Conservation (phyloP, 805 yeast species). For the Nakazawaea ernobii region DNA sequence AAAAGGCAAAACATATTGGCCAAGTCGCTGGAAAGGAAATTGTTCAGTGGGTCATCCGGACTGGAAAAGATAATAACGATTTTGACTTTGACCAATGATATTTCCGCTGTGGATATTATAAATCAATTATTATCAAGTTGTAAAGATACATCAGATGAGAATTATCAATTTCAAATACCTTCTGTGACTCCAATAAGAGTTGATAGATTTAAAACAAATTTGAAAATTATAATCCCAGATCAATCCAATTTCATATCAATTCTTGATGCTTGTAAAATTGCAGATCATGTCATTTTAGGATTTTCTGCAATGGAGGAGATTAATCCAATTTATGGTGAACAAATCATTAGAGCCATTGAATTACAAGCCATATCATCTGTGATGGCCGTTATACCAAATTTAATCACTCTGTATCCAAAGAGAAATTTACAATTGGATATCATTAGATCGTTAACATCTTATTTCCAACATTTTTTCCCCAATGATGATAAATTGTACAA, state of each 20-base stretch:
- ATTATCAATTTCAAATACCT: slow-evolving; percentile 31
- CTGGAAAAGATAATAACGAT: slow-evolving; percentile 82
- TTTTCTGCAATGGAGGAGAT: slow-evolving; percentile 84
- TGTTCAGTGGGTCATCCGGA: slow-evolving; percentile 74
- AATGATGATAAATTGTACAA: slow-evolving; percentile 72
- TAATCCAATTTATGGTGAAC: slow-evolving; percentile 76
- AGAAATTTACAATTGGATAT: slow-evolving; percentile 72
- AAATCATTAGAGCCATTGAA: slow-evolving; percentile 79
- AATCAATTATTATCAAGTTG: slow-evolving; percentile 38
- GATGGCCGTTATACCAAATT: slow-evolving; percentile 72
- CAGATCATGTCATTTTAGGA: slow-evolving; percentile 89
- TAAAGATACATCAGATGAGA: slow-evolving; percentile 19
- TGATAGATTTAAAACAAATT: slow-evolving; percentile 64
- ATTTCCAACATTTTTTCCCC: slow-evolving; percentile 74
- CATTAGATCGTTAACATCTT: slow-evolving; percentile 57
- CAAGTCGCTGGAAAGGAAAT: slow-evolving; percentile 50
- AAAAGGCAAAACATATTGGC: slow-evolving; percentile 65
- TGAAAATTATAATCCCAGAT: slow-evolving; percentile 73
- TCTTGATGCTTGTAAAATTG: slow-evolving; percentile 79
- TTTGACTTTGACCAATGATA: slow-evolving; percentile 71
- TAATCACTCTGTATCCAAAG: slow-evolving; percentile 61
- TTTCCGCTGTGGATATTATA: slow-evolving; percentile 52
- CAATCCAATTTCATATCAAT: slow-evolving; percentile 59
- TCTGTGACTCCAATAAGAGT: slow-evolving; percentile 49
- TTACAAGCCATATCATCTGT: slow-evolving; percentile 88